Percentiles rank a stretch among this genome's conserved stretches.
phyloP scores from a whole-genome alignment of 2,329 filamentous ascomycete genomes.

The Eutypa lata region DNA sequence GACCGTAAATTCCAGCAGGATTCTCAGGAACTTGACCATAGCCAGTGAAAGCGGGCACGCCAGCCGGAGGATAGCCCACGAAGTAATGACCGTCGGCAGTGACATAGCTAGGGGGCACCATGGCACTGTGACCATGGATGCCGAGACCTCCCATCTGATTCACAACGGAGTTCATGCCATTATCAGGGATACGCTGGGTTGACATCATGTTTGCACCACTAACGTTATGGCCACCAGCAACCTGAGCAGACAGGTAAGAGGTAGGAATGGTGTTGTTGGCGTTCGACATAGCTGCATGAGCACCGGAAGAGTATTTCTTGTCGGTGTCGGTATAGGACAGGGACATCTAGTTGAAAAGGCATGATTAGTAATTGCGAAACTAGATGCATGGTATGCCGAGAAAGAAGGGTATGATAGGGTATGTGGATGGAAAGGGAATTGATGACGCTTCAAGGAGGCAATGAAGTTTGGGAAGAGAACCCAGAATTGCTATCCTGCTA shows the following conservation, averaged over 20 bases:
- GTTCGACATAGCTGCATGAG: constrained; percentile 16
- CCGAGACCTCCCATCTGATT: constrained; percentile 31
- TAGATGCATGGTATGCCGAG: not conserved
- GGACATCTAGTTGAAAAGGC: not conserved
- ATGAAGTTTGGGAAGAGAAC: too few species aligned
- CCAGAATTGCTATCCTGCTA: too few species aligned
- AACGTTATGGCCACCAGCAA: constrained; percentile 17
- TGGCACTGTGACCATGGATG: constrained; percentile 27
- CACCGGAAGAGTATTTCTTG: constrained; percentile 3
- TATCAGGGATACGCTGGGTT: constrained; percentile 16
- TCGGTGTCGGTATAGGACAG: not conserved
- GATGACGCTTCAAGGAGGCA: too few species aligned
- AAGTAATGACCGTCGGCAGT: constrained; percentile 30
- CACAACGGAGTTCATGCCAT: constrained; percentile 24
- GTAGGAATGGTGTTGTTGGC: constrained; percentile 13
- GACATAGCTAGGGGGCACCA: constrained; percentile 28
- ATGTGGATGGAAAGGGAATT: too few species aligned
- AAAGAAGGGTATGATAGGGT: constrained; percentile 1
- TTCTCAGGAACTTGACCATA: constrained; percentile 21
- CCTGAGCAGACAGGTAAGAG: constrained; percentile 21
- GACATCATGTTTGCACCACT: constrained; percentile 16
- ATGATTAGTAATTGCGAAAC: not conserved
- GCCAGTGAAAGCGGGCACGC: constrained; percentile 19
- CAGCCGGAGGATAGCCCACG: constrained; percentile 19
- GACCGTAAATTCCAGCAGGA: constrained; percentile 26